Evolutionary conservation across 2,329 filamentous ascomycete genomes (phyloP), one percentile per base, ranked within the genome.

Genomic region (Penicillium glabrum): DNA sequence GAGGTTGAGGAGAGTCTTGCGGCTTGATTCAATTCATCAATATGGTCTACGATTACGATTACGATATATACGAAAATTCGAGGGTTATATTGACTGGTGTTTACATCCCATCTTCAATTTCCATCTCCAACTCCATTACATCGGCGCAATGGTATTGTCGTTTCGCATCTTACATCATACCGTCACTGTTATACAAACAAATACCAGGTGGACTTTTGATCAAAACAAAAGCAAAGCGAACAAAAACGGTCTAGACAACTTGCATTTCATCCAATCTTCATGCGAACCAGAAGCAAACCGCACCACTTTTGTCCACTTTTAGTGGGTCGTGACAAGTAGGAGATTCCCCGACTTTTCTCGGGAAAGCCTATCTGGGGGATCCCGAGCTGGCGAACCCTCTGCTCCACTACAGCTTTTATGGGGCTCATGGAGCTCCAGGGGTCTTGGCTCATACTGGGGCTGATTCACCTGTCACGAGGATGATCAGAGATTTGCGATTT

Each of bases 321-420:
- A 37, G 54, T 53, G 46, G 47, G 51, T 47, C 51, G 29, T 33
- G 26, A 26, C 44, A 37, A 57, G 27, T 46, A 35, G 52, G 23
- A 43, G 29, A 46, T 29, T 44, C 54, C 54, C 48, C 33, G 53
- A 33, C 51, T 52, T 47, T 58, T 46, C 43, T 43, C 39, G 39
- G 64, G 64, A 57, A 66, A 65, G 54, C 64, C 64, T 64, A 64
- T 64, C 62, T 64, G 53, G 64, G 64, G 61, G 44, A 64, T 59
- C 54, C 64, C 59, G 61, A 43, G 35, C 53, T 53, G 53, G 53
- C 37, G 44, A 33, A 43, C 49, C 46, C n/a, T n/a, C 59, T 51
- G 41, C 56, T 55, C 50, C 47, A 43, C 29, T 19, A 24, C 7
- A 27, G 27, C 19, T 27, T 37, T 21, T 53, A 46, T 37, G 43